Evolutionary conservation across 352 stramenopile genomes (phyloP).

Genomic region (Phytophthora gonapodyides): DNA sequence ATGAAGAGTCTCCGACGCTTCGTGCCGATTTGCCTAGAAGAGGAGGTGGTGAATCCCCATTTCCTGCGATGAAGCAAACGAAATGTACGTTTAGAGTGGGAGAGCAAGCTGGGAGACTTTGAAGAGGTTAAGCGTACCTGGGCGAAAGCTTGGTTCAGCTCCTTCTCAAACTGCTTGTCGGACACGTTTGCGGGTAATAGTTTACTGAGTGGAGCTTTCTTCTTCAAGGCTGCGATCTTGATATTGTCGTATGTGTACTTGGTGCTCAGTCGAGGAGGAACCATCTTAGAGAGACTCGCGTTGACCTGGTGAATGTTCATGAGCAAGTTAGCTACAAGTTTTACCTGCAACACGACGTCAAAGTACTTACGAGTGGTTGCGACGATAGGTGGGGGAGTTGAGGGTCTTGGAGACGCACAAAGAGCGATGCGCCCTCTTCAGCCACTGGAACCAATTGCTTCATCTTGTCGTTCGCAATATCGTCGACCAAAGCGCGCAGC

Average conservation of each 20-base stretch:
- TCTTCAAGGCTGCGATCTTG: constrained; percentile 55
- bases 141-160: constrained; percentile 69
- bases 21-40: constrained; percentile 30
- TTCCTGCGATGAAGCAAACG: constrained; percentile 29
- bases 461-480: constrained; percentile 51
- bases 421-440: constrained; percentile 54
- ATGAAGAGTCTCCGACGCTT: constrained; percentile 26
- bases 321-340: background rate
- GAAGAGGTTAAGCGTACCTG: constrained; percentile 25
- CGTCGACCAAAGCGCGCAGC: constrained; percentile 40
- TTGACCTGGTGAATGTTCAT: constrained; percentile 20
- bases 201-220: constrained; percentile 68
- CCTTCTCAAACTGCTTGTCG: constrained; percentile 68
- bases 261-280: constrained; percentile 35
- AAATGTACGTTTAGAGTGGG: no score
- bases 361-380: constrained; percentile 47
- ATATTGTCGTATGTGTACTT: constrained; percentile 59
- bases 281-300: constrained; percentile 48
- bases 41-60: constrained; percentile 60
- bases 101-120: background rate
- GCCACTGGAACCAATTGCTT: constrained; percentile 41
- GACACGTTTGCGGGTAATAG: constrained; percentile 38
- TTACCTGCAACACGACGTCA: background rate
- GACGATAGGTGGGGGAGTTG: constrained; percentile 45
- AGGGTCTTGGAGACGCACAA: constrained; percentile 68